These are phyloP conservation scores for Poronia punctata DNA, from an alignment of 495 filamentous ascomycete genomes.

Conservation along the genomic window DNA sequence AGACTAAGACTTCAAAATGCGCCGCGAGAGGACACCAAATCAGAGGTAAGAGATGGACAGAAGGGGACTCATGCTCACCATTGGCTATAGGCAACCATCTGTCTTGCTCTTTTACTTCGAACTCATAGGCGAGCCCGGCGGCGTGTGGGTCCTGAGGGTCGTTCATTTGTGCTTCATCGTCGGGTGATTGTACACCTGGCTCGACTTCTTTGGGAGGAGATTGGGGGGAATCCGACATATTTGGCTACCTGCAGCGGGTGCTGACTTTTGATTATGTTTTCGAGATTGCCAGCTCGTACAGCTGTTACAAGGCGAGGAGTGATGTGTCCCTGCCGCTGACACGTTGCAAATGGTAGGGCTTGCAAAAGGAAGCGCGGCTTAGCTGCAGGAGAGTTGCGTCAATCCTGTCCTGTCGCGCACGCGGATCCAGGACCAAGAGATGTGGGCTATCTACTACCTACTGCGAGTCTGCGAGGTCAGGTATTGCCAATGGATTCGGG, in stretches of 20 bases:
- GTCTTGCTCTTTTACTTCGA: conserved; percentile 99
- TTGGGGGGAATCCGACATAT: conserved; percentile 94
- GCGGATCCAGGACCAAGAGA: conserved; percentile 34
- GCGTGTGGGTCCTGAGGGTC: conserved; percentile 54
- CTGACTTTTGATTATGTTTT: conserved; percentile 52
- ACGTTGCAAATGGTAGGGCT: conserved; percentile 48
- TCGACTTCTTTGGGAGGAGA: conserved; percentile 92
- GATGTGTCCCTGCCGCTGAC: conserved; percentile 48
- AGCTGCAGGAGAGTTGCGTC: conserved; percentile 42
- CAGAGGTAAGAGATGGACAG: conserved; percentile 28
- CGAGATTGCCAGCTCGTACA: conserved; percentile 47
- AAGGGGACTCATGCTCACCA: conserved; percentile 64
- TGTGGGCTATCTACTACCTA: conserved; percentile 34
- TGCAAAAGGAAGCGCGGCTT: conserved; percentile 40
- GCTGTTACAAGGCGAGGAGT: conserved; percentile 37
- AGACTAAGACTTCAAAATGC: too few species aligned
- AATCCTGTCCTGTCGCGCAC: conserved; percentile 34
- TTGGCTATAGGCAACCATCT: conserved; percentile 99
- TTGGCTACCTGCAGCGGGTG: conserved; percentile 61
- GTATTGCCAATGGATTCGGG: too few species aligned
- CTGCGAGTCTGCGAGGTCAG: too few species aligned
- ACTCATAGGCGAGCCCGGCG: conserved; percentile 67
- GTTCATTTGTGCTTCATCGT: conserved; percentile 65
- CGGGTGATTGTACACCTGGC: conserved; percentile 86
- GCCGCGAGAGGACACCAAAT: conserved; percentile 44